A percentile compares a stretch with the other conserved stretches of the same genome.
Conservation (phyloP, 768 basidiomycete genomes). For the Suillus placidus region DNA sequence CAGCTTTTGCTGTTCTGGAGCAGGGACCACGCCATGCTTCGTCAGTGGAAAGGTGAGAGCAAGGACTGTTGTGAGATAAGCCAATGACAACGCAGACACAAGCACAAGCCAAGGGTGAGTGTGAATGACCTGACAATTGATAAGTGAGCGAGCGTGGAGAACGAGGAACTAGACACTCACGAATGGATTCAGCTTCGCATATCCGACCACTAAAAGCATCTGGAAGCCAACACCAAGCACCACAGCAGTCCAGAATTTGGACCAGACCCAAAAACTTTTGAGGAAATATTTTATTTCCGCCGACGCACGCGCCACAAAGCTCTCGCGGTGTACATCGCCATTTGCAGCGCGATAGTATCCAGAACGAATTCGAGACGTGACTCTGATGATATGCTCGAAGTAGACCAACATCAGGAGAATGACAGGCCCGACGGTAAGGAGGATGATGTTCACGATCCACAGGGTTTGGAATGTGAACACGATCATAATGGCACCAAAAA, state of each 20-base stretch:
- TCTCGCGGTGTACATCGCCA: constrained; percentile 13
- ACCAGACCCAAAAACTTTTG: constrained; percentile 47
- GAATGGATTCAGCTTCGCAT: constrained; percentile 61
- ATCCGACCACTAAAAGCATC: constrained; percentile 48
- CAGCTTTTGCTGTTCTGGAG: constrained; percentile 50
- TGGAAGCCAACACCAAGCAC: constrained; percentile 48
- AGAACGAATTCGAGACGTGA: constrained; percentile 22
- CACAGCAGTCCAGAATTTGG: constrained; percentile 66
- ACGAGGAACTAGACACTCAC: constrained; percentile 41
- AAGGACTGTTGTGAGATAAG: constrained; percentile 50
- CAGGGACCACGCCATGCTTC: constrained; percentile 21
- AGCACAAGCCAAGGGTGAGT: constrained; percentile 57
- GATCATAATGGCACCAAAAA: constrained; percentile 58
- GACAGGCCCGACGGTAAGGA: constrained; percentile 67
- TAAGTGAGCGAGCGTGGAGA: not conserved
- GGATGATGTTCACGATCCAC: constrained; percentile 57
- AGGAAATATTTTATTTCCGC: constrained; percentile 29
- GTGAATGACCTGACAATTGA: constrained; percentile 55
- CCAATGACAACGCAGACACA: constrained; percentile 48
- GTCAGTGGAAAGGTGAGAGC: constrained; percentile 41
- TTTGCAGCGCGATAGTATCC: constrained; percentile 7
- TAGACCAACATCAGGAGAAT: constrained; percentile 48
- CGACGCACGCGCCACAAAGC: constrained; percentile 23
- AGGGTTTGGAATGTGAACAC: constrained; percentile 55
- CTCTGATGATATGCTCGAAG: constrained; percentile 32